Percentiles rank a stretch among this genome's conserved stretches.
Conservation (phyloP, 2,329 filamentous ascomycete genomes). For the Fusarium sp. region DNA sequence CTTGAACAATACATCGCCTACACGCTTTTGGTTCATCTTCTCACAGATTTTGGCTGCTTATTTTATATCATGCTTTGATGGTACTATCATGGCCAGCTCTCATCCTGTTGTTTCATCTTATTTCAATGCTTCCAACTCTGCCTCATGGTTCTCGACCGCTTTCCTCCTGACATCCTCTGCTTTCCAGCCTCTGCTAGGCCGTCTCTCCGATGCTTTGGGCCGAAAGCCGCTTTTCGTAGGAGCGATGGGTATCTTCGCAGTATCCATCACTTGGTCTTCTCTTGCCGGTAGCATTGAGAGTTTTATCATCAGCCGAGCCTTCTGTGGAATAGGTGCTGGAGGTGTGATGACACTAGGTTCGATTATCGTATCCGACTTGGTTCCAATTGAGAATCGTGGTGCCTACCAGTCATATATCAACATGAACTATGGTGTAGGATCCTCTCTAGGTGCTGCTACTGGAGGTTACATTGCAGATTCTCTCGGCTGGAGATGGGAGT, state of each 20-base stretch:
- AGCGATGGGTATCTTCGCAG: conserved; percentile 70
- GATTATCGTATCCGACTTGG: conserved; percentile 79
- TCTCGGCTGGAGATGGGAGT: conserved; percentile 80
- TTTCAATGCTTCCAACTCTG: conserved; percentile 80
- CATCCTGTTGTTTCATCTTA: conserved; percentile 86
- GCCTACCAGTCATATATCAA: conserved; percentile 79
- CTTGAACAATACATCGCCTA: conserved; percentile 59
- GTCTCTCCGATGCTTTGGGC: conserved; percentile 79
- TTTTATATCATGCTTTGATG: conserved; percentile 75
- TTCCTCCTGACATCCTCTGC: conserved; percentile 82
- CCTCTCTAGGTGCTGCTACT: conserved; percentile 72
- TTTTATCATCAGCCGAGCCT: conserved; percentile 76
- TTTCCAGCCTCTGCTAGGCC: conserved; percentile 79
- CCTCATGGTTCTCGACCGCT: conserved; percentile 84
- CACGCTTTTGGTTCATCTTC: conserved; percentile 73
- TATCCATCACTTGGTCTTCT: conserved; percentile 76
- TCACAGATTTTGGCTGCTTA: conserved; percentile 66
- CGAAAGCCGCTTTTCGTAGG: conserved; percentile 74
- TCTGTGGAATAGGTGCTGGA: conserved; percentile 79
- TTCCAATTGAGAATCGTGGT: conserved; percentile 76
- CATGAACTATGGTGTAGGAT: conserved; percentile 69
- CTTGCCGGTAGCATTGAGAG: conserved; percentile 73
- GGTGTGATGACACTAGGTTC: conserved; percentile 74
- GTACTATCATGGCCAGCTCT: conserved; percentile 78
- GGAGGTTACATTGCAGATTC: conserved; percentile 76